Conservation (phyloP, 2,329 filamentous ascomycete genomes). For the Teratosphaeria gauchensis region DNA sequence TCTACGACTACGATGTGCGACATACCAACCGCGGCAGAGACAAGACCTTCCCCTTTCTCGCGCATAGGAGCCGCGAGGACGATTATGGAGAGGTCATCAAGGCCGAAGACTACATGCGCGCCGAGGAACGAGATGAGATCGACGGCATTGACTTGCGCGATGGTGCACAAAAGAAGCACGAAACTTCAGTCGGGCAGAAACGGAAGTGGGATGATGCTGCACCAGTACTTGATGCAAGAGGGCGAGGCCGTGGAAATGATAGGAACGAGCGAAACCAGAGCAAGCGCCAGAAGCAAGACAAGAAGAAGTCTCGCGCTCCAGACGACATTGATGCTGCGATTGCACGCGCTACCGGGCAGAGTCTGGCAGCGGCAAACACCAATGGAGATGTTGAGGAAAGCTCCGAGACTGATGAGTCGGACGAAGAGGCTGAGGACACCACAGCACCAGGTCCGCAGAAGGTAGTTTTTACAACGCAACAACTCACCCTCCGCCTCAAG, state of each 20-base stretch:
- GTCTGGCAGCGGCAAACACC: neutral
- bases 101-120: constrained; percentile 85
- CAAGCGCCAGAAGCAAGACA: constrained; percentile 53
- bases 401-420: constrained; percentile 38
- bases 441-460: constrained; percentile 61
- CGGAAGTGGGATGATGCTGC: constrained; percentile 78
- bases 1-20: constrained; percentile 88
- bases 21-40: constrained; percentile 79
- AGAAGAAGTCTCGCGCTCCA: constrained; percentile 16
- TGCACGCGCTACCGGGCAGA: constrained; percentile 21
- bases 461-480: constrained; percentile 54
- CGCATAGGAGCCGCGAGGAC: constrained; percentile 68
- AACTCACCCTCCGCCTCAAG: constrained; percentile 59
- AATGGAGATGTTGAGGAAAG: constrained; percentile 14
- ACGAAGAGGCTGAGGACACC: constrained; percentile 43
- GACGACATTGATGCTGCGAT: constrained; percentile 28
- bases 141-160: constrained; percentile 54
- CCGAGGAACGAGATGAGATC: constrained; percentile 76
- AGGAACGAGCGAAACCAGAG: constrained; percentile 24
- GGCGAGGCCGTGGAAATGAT: neutral
- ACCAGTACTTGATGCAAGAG: constrained; percentile 11
- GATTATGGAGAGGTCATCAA: constrained; percentile 92
- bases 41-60: constrained; percentile 79
- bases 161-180: constrained; percentile 34
- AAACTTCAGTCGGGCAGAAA: constrained; percentile 66